These are phyloP conservation scores for Lactarius trivialis DNA, from an alignment of 768 basidiomycete species.

Conservation along the genomic window DNA sequence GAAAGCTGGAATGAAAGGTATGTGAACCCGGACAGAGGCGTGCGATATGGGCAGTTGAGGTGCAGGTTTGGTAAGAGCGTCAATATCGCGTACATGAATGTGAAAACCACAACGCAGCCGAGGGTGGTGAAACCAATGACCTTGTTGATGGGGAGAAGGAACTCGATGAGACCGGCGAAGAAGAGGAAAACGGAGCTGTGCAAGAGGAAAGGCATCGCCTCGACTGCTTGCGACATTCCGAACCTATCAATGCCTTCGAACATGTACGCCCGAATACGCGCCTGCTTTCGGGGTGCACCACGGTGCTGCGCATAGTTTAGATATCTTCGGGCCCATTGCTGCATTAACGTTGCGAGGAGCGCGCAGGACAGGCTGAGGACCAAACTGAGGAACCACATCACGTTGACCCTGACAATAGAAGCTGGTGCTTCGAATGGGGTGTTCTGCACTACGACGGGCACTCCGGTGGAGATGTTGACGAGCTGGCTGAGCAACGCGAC, in stretches of 20 bases:
- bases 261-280: background rate
- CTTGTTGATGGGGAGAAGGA: background rate
- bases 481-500: background rate
- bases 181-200: background rate
- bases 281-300: background rate
- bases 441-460: background rate
- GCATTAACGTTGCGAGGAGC: background rate
- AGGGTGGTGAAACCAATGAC: background rate
- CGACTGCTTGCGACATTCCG: background rate
- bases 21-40: background rate
- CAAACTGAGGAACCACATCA: conserved; percentile 8
- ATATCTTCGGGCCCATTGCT: conserved; percentile 4
- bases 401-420: background rate
- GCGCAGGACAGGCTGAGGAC: background rate
- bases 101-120: background rate
- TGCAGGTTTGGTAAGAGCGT: background rate
- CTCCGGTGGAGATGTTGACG: background rate
- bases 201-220: background rate
- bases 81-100: background rate
- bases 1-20: background rate
- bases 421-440: background rate
- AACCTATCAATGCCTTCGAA: background rate
- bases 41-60: background rate
- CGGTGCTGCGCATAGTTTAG: background rate
- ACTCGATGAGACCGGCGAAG: background rate